Conservation (phyloP, 805 yeast genomes). For the Clavispora fructus region DNA sequence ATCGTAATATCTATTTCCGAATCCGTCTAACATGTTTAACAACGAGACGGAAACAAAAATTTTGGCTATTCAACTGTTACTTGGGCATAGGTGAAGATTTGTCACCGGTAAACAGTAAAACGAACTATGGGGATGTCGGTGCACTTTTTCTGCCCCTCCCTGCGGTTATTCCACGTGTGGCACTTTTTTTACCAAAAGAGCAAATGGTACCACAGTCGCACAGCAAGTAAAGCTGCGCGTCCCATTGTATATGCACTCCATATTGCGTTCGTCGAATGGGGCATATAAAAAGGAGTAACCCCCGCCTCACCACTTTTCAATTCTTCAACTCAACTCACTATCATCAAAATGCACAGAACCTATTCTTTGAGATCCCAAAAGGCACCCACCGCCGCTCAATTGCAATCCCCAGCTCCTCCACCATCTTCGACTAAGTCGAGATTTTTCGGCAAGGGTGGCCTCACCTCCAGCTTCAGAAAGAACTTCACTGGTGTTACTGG, state of each 20-base stretch:
- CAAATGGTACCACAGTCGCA: neutral
- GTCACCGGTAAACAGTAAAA: no score
- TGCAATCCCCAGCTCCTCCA: constrained; percentile 79
- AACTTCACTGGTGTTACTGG: constrained; percentile 88
- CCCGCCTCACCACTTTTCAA: neutral
- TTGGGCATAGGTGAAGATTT: no score
- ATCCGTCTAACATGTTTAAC: no score
- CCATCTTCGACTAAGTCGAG: constrained; percentile 65
- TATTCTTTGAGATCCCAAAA: constrained; percentile 73
- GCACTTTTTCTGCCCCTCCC: neutral
- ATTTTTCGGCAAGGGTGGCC: constrained; percentile 71
- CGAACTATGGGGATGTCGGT: neutral
- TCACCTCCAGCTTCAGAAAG: constrained; percentile 69
- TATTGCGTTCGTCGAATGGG: neutral
- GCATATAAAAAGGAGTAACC: constrained; percentile 4
- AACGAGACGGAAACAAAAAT: no score
- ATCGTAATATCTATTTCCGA: no score
- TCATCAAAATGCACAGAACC: constrained; percentile 69
- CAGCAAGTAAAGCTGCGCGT: neutral
- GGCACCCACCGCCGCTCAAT: constrained; percentile 79
- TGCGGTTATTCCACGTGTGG: neutral
- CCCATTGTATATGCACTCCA: neutral
- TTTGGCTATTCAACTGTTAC: no score
- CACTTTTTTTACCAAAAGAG: neutral
- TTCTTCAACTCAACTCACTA: neutral